Evolutionary conservation across 768 basidiomycete genomes (phyloP), one percentile per base, ranked within the genome.

Genomic region (Lactarius psammicola): DNA sequence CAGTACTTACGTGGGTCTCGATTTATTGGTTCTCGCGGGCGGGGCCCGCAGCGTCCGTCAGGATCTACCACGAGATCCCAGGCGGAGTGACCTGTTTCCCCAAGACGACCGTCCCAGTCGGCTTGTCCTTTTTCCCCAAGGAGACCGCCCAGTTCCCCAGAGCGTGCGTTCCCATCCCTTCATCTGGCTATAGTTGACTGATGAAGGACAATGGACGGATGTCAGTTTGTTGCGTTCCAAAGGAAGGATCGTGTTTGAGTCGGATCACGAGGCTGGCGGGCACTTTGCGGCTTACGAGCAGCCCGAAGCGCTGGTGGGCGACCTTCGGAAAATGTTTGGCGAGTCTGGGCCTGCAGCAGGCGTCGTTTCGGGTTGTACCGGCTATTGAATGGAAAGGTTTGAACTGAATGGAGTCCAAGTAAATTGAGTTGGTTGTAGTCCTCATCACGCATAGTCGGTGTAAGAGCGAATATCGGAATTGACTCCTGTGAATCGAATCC

Each of bases 1-100:
- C 62, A 86, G 86, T 87, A 1, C 69, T 88, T 36, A 85, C 83
- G 0, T 88, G 86, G 85, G 72, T 85, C 26, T 85, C 84, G 3
- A 76, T 85, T 15, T 85, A 82, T 70, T 82, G 79, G 77, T 86
- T 87, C 74, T 86, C 85, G 7, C 80, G 81, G 10, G 78, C 81
- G 0, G 85, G 85, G 0, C 85, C 87, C 7, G 78, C 84, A 1
- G 84, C 86, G 0, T 82, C 86, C 0, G 23, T 82, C 10, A 77
- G 85, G 15, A 86, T 86, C 23, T 88, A 87, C 72, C 86, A 82
- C 70, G 87, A 88, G 69, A 15, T 62, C 18, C 0, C 46, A 49
- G 59, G 17, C 3, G 46, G 5, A 38, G 6, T 28, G 46, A 56
- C 20, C 20, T 15, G 11, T 5, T 23, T 49, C 11, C 46, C n/a